Percentiles rank a stretch among this genome's conserved stretches.
Evolutionary conservation across 1,284 basidiomycete species (phyloP).

Genomic region (Apiotrichum gamsii): DNA sequence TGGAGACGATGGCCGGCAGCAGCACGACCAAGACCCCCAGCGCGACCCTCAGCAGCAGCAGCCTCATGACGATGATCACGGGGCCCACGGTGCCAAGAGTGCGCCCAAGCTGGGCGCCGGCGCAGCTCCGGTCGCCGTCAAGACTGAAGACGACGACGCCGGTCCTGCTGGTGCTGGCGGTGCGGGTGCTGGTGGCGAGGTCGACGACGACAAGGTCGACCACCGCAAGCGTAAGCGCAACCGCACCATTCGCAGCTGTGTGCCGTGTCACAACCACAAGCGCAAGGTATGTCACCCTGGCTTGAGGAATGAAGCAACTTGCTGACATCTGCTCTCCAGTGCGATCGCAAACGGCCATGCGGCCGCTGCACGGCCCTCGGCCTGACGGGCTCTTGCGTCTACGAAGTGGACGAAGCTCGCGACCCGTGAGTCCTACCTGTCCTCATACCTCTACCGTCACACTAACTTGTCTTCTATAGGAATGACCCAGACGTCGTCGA

Average conservation of each 20-base stretch:
- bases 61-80: neutral
- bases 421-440: constrained; percentile 64
- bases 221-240: constrained; percentile 64
- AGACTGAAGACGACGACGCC: constrained; percentile 3
- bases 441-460: neutral
- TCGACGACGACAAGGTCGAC: constrained; percentile 46
- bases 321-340: constrained; percentile 28
- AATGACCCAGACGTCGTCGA: constrained; percentile 78
- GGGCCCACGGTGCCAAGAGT: neutral
- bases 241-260: constrained; percentile 76
- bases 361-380: constrained; percentile 68
- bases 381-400: constrained; percentile 79
- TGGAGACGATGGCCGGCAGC: neutral
- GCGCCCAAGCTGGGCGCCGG: neutral
- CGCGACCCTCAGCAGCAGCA: no score
- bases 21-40: neutral
- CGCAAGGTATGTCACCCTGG: no score
- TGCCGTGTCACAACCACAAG: constrained; percentile 89
- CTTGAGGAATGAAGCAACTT: constrained; percentile 23
- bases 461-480: constrained; percentile 47
- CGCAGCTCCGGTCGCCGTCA: constrained; percentile 1
- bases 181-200: no score
- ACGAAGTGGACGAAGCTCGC: constrained; percentile 81
- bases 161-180: neutral
- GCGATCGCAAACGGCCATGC: constrained; percentile 57